These are phyloP conservation scores for Candida ovalis DNA, from an alignment of 805 yeast species.

Conservation along the genomic window DNA sequence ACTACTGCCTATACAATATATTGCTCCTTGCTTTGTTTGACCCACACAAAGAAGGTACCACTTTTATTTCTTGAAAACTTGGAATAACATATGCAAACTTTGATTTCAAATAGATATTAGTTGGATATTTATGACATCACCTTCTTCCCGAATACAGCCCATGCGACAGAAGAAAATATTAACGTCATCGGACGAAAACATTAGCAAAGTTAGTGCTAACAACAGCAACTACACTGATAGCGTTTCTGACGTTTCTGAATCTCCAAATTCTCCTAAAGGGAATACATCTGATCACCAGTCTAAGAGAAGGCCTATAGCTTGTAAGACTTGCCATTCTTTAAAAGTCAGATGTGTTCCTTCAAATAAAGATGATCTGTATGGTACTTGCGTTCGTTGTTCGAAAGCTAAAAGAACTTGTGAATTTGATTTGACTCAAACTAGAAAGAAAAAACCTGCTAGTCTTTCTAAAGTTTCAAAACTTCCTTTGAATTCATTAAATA, in stretches of 20 bases:
- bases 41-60: too few relatives aligned
- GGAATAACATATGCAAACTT: too few relatives aligned
- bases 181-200: not conserved
- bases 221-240: not conserved
- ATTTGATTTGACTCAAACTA: slow-evolving; percentile 57
- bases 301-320: slow-evolving; percentile 50
- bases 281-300: not conserved
- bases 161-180: not conserved
- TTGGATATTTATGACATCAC: too few relatives aligned
- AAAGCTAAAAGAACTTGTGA: slow-evolving; percentile 63
- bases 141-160: not conserved
- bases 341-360: slow-evolving; percentile 84
- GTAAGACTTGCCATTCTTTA: slow-evolving; percentile 73
- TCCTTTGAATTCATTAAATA: not conserved
- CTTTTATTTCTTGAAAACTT: too few relatives aligned
- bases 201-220: not conserved
- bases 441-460: slow-evolving; percentile 38
- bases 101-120: too few relatives aligned
- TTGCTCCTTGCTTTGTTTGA: too few relatives aligned
- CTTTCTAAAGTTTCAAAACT: not conserved
- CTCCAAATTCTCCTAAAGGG: not conserved
- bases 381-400: slow-evolving; percentile 72
- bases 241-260: not conserved
- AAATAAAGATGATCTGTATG: slow-evolving; percentile 50
- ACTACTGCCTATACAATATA: too few relatives aligned